Base-by-base conservation (phyloP, 1,139 yeast species). In the Pichia sp. region DNA sequence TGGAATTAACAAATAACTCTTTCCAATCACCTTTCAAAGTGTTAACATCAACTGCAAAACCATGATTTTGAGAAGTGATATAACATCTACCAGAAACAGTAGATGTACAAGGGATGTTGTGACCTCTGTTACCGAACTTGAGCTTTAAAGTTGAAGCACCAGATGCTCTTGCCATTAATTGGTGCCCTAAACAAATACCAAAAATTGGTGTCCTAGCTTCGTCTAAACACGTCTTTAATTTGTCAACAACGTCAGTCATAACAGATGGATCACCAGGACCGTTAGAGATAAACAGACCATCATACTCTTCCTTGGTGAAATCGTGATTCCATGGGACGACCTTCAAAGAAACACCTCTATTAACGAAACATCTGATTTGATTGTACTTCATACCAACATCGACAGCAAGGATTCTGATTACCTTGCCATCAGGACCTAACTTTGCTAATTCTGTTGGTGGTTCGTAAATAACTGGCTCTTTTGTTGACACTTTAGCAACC, bases 211-310 rank as follows among this genome's bases (percentile, higher is more conserved):
- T 76, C 62, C 78, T 80, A 37, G 75, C 77, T 39, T 71, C 76
- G 34, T 66, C 62, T 44, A 91, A 63, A 32, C 76, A 84, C 38
- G 59, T 63, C 39, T 71, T 56, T 56, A 91, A 68, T 51, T 74
- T 77, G 31, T 66, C 70, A 36, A 81, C 84, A 43, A 84, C 77
- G 20, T 68, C 69, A 43, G 77, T 62, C 79, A 93, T 73, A 45
- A 84, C 85, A 35, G 94, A 77, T 45, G 99, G 99, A 68, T 93
- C 97, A 75, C 99, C 99, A 33, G 99, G 99, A 70, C 99, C 99
- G 65, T 93, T 93, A 44, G 97, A 88, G 52, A 91, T 73, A 66
- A 93, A 93, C 57, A 93, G 72, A 69, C 98, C 99, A 63, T 93
- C 97, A 61, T 83, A 93, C 49, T 76, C 71, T 60, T 85, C 91